phyloP scores from a whole-genome alignment of 1,139 yeast species.

The Starmera stellimalicola region DNA sequence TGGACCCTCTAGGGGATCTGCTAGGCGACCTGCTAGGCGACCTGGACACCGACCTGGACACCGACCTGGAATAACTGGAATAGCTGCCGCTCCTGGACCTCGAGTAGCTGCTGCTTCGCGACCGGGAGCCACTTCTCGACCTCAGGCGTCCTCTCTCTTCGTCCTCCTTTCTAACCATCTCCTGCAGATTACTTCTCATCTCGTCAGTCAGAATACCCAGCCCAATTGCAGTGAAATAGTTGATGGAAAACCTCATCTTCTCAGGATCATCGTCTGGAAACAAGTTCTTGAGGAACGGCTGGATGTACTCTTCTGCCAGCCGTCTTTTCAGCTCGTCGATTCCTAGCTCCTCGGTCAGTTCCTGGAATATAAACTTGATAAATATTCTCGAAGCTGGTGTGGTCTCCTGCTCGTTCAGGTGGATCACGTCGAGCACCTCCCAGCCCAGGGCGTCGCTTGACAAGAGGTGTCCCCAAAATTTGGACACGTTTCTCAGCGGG shows the following conservation, averaged over 20 bases:
- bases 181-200: slow-evolving; percentile 47
- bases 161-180: slow-evolving; percentile 14
- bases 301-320: slow-evolving; percentile 40
- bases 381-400: slow-evolving; percentile 77
- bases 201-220: slow-evolving; percentile 74
- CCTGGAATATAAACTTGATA: slow-evolving; percentile 72
- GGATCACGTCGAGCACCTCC: slow-evolving; percentile 41
- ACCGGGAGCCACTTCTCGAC: slow-evolving; percentile 13
- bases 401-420: slow-evolving; percentile 62
- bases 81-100: slow-evolving; percentile 10
- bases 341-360: slow-evolving; percentile 74
- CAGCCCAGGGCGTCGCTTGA: slow-evolving; percentile 65
- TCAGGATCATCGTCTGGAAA: slow-evolving; percentile 37
- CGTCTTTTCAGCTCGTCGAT: slow-evolving; percentile 36
- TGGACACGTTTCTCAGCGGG: slow-evolving; percentile 71
- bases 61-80: slow-evolving; percentile 12
- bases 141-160: slow-evolving; percentile 14
- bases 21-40: slow-evolving; percentile 4
- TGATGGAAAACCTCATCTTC: slow-evolving; percentile 71
- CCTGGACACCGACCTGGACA: slow-evolving; percentile 14
- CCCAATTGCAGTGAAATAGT: slow-evolving; percentile 89
- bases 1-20: slow-evolving; percentile 4
- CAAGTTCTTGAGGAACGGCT: slow-evolving; percentile 37
- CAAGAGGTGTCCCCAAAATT: slow-evolving; percentile 78
- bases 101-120: slow-evolving; percentile 11